Evolutionary conservation across 495 filamentous ascomycete genomes (phyloP).

Genomic region (Aspergillus nidulans): DNA sequence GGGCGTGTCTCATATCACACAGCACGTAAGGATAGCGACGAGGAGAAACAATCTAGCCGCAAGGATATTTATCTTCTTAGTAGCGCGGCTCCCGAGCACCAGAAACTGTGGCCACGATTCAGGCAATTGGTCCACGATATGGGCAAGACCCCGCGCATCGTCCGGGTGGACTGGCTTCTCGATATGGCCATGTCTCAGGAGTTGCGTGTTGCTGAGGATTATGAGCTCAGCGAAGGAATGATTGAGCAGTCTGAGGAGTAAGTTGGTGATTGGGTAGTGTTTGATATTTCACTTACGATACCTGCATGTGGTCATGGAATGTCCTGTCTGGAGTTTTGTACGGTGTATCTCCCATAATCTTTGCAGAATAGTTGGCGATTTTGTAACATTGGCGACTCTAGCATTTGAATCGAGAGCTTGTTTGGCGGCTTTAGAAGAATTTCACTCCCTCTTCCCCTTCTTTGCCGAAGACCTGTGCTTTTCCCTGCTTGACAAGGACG

Average conservation of each 20-base stretch:
- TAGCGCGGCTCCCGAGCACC: constrained; percentile 58
- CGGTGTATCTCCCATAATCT: constrained; percentile 10
- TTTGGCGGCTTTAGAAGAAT: constrained; percentile 66
- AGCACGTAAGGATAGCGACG: constrained; percentile 43
- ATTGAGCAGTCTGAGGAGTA: constrained; percentile 25
- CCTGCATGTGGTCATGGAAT: not conserved
- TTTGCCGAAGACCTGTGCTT: constrained; percentile 85
- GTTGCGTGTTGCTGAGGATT: constrained; percentile 58
- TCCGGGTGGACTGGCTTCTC: constrained; percentile 82
- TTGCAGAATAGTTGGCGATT: constrained; percentile 8
- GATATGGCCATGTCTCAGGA: constrained; percentile 85
- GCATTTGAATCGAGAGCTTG: not conserved
- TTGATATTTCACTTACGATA: constrained; percentile 1
- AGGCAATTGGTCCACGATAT: constrained; percentile 66
- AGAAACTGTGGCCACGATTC: constrained; percentile 74
- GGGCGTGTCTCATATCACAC: constrained; percentile 57
- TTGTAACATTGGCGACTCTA: not conserved
- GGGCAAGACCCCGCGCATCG: constrained; percentile 70
- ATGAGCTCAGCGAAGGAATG: constrained; percentile 45
- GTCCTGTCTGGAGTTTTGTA: constrained; percentile 9
- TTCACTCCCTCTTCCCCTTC: constrained; percentile 89
- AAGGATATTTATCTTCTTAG: constrained; percentile 78
- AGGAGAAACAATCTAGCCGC: constrained; percentile 50
- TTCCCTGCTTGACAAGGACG: constrained; percentile 79
- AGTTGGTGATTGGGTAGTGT: not conserved